Percentiles rank a stretch among this genome's conserved stretches.
phyloP scores from a whole-genome alignment of 2,329 filamentous ascomycete genomes.

The Pseudopyrenochaeta lycopersici region DNA sequence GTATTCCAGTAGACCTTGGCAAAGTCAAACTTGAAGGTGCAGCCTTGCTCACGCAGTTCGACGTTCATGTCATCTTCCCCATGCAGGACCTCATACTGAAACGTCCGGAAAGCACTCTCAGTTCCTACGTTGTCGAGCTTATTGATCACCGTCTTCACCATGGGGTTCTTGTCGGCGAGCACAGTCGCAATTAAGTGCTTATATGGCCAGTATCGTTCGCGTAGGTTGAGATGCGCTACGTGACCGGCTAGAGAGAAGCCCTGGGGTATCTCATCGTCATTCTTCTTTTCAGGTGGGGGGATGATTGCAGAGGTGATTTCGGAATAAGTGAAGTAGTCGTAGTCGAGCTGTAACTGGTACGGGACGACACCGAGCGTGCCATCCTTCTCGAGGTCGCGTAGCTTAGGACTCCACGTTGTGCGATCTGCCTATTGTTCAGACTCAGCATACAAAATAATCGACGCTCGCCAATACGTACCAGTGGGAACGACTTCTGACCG shows the following conservation, averaged over 20 bases:
- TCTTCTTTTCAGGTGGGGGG: constrained; percentile 71
- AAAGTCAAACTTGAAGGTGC: constrained; percentile 92
- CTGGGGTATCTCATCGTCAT: constrained; percentile 80
- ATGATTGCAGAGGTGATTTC: constrained; percentile 86
- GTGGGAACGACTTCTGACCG: constrained; percentile 53
- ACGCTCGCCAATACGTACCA: constrained; percentile 36
- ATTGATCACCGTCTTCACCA: constrained; percentile 90
- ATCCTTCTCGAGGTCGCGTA: constrained; percentile 73
- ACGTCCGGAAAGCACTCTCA: constrained; percentile 88
- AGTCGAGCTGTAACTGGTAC: constrained; percentile 79
- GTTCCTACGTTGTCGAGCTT: constrained; percentile 89
- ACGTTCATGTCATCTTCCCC: constrained; percentile 86
- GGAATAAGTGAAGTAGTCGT: constrained; percentile 85
- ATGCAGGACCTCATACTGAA: constrained; percentile 87
- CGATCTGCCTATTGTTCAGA: constrained; percentile 63
- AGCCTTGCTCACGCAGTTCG: constrained; percentile 80
- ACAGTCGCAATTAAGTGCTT: constrained; percentile 86
- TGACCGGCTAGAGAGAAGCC: constrained; percentile 92
- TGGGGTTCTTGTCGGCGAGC: constrained; percentile 86
- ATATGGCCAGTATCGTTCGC: constrained; percentile 83
- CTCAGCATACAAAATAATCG: constrained; percentile 34
- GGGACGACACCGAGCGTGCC: constrained; percentile 76
- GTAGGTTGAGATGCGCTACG: constrained; percentile 92
- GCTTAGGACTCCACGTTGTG: constrained; percentile 77
- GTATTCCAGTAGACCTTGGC: constrained; percentile 98